Evolutionary conservation across 192 early-diverging fungal genomes (phyloP).

Genomic region (Martensiomyces pterosporus): DNA sequence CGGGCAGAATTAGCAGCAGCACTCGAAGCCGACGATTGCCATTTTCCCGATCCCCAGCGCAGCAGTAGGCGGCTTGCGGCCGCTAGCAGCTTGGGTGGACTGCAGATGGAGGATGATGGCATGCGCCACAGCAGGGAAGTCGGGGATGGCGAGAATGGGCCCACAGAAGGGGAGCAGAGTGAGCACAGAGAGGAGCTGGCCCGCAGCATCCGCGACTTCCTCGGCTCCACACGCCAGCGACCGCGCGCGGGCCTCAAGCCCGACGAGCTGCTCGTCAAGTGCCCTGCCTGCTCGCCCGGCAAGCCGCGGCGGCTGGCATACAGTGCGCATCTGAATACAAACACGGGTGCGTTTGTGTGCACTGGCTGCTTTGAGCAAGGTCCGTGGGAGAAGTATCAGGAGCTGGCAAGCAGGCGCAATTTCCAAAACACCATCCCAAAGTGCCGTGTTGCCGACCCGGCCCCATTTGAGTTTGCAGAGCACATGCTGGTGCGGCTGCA

Average conservation of each 20-base stretch:
- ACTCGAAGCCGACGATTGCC: background rate
- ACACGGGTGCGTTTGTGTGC: slow-evolving; percentile 56
- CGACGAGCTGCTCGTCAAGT: slow-evolving; percentile 51
- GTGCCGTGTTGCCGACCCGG: slow-evolving; percentile 10
- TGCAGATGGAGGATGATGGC: background rate
- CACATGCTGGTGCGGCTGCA: slow-evolving; percentile 14
- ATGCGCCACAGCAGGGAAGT: too few species aligned
- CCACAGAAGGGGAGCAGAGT: background rate
- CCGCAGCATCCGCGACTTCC: slow-evolving; percentile 40
- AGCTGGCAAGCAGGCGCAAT: slow-evolving; percentile 36
- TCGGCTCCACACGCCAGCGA: slow-evolving; percentile 37
- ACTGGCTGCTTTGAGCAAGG: slow-evolving; percentile 55
- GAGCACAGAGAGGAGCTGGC: slow-evolving; percentile 3
- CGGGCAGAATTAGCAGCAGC: background rate
- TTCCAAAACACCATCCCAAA: slow-evolving; percentile 42
- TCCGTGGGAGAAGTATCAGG: slow-evolving; percentile 55
- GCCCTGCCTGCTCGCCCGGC: slow-evolving; percentile 47
- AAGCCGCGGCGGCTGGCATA: slow-evolving; percentile 52
- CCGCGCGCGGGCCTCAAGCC: slow-evolving; percentile 46
- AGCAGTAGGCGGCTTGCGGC: too few species aligned
- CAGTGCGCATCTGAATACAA: slow-evolving; percentile 50
- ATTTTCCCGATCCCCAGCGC: too few species aligned
- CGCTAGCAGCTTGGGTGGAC: background rate
- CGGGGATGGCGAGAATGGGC: too few species aligned
- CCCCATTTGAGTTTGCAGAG: slow-evolving; percentile 39